These are phyloP conservation scores for Hansenula sp. DNA, from an alignment of 1,139 yeast species.

Conservation along the genomic window DNA sequence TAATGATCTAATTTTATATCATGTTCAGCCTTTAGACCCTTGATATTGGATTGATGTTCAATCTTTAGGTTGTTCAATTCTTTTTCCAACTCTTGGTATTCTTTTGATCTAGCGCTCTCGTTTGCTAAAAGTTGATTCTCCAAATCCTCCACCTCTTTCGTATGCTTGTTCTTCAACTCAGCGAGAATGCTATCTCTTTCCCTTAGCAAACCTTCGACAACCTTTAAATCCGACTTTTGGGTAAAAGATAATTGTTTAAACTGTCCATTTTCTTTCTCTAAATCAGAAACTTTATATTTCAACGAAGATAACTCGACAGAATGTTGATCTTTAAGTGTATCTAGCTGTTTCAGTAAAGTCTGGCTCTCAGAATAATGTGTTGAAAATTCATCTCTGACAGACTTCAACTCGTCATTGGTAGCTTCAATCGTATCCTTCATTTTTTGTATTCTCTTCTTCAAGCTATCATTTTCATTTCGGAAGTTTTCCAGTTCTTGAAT, in stretches of 20 bases:
- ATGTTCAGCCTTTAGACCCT: slow-evolving; percentile 2
- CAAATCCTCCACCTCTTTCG: background rate
- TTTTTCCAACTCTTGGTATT: too few species aligned
- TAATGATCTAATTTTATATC: background rate
- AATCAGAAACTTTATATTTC: slow-evolving; percentile 9
- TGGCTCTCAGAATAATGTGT: slow-evolving; percentile 31
- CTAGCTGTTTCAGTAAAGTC: slow-evolving; percentile 19
- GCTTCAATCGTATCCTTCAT: slow-evolving; percentile 11
- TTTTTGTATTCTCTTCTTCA: slow-evolving; percentile 11
- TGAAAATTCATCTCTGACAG: slow-evolving; percentile 30
- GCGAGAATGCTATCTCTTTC: slow-evolving; percentile 1
- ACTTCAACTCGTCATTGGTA: slow-evolving; percentile 20
- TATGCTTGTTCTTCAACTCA: background rate
- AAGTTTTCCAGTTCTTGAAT: slow-evolving; percentile 5
- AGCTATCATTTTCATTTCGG: slow-evolving; percentile 9
- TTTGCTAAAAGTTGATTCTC: background rate
- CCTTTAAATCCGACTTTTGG: slow-evolving; percentile 1
- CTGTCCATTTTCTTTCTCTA: slow-evolving; percentile 10
- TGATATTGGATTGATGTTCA: too few species aligned
- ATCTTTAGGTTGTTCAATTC: too few species aligned
- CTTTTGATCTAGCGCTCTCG: background rate
- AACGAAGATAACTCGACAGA: slow-evolving; percentile 12
- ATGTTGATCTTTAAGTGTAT: slow-evolving; percentile 18
- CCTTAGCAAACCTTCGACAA: background rate
- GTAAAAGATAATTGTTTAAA: background rate